A percentile compares a stretch with the other conserved stretches of the same genome.
These are phyloP conservation scores for Trametes sp. DNA, from an alignment of 1,284 basidiomycete species.

Conservation along the genomic window DNA sequence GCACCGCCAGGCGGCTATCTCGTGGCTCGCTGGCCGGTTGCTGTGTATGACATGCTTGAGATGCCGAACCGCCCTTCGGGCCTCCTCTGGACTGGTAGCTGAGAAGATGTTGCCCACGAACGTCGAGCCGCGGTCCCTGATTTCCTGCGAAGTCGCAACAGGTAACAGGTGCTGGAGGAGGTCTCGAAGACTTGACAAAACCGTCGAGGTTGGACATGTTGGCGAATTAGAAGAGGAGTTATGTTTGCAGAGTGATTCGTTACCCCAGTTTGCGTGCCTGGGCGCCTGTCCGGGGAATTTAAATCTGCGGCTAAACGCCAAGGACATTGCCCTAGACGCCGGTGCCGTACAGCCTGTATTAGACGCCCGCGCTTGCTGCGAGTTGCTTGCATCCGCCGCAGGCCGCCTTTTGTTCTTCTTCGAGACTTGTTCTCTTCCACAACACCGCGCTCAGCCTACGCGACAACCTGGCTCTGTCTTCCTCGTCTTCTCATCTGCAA, in stretches of 20 bases:
- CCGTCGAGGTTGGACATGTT: conserved; percentile 56
- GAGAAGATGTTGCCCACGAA: conserved; percentile 71
- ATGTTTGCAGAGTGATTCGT: background rate
- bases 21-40: conserved; percentile 65
- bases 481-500: background rate
- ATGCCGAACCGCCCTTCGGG: conserved; percentile 54
- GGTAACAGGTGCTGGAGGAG: conserved; percentile 56
- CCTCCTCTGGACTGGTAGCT: conserved; percentile 57
- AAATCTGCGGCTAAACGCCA: background rate
- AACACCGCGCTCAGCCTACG: conserved; percentile 20
- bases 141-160: conserved; percentile 71
- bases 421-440: conserved; percentile 26
- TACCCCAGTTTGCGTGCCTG: background rate
- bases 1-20: conserved; percentile 78
- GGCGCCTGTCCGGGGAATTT: background rate
- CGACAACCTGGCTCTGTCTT: conserved; percentile 16
- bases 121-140: conserved; percentile 72
- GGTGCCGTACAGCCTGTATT: background rate
- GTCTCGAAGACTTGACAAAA: conserved; percentile 57
- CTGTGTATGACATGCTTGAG: conserved; percentile 61
- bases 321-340: background rate
- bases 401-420: conserved; percentile 20
- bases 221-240: background rate
- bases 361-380: conserved; percentile 4
- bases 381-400: background rate